These are phyloP conservation scores for Citrus mangshanensis DNA, from an alignment of 345 rosid genomes.

Conservation along the genomic window DNA sequence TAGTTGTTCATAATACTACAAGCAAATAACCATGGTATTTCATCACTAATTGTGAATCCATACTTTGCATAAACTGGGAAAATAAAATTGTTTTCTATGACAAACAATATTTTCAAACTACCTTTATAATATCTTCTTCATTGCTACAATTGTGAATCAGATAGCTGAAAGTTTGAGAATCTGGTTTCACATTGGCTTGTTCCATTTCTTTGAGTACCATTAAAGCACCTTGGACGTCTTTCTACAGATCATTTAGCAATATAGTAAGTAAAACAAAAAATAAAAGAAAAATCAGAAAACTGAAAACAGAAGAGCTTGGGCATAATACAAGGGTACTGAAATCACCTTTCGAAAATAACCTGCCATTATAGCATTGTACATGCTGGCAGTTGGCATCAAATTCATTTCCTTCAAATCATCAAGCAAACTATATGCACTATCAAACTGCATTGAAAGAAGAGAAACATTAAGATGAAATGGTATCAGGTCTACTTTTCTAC, in stretches of 20 bases:
- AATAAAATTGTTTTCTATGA: background rate
- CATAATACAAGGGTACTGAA: conserved; percentile 1
- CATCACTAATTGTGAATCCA: background rate
- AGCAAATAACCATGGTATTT: conserved; percentile 13
- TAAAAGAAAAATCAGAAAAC: background rate
- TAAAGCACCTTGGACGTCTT: conserved; percentile 45
- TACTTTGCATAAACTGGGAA: background rate
- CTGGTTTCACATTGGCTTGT: conserved; percentile 64
- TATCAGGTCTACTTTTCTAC: background rate
- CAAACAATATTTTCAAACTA: conserved; percentile 23
- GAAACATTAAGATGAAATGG: background rate
- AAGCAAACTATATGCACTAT: conserved; percentile 71
- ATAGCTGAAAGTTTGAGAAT: conserved; percentile 65
- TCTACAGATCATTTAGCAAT: conserved; percentile 41
- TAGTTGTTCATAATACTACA: conserved; percentile 58
- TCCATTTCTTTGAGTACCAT: conserved; percentile 69
- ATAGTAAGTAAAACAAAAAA: background rate
- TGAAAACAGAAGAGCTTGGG: conserved; percentile 9
- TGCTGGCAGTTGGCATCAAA: conserved; percentile 51
- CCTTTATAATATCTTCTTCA: conserved; percentile 66
- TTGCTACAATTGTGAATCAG: conserved; percentile 52
- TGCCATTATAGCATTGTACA: conserved; percentile 74
- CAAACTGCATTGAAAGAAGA: conserved; percentile 46
- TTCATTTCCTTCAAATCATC: conserved; percentile 52
- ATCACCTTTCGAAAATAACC: conserved; percentile 83